Base-by-base conservation (phyloP, 176 grass and related monocot genomes). In the Juncus effusus region DNA sequence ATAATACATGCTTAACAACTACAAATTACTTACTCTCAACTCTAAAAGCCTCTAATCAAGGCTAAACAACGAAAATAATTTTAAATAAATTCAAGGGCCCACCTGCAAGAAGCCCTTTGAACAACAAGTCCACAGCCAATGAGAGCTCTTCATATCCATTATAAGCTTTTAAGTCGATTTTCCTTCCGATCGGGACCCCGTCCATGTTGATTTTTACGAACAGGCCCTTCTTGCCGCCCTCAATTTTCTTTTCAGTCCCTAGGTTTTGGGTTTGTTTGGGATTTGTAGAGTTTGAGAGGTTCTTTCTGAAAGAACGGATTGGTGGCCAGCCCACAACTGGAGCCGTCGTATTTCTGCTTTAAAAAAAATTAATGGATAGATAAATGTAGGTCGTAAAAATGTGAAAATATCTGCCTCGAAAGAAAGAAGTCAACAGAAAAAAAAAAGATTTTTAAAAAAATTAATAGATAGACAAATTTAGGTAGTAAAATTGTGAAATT, bases 261-360 rank as follows among this genome's bases (percentile, higher is more conserved):
- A 35, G 16, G 65, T 35, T 13, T 67, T 58, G 37, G 50, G 59
- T 3, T 10, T 62, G 65, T 51, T 72, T 76, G 13, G 42, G 28
- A 45, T 42, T 44, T 42, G 68, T 56, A 7, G 84, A 66, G 51
- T 28, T 63, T 28, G 78, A 83, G 59, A 90, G 63, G 72, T 96
- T 96, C 78, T 83, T 96, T 87, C 91, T 87, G 79, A 80, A 96
- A 4, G 84, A 62, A 13, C 87, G 73, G 60, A 96, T 63, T 0
- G 91, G 91, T 58, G 91, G 91, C 91, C 91, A 96, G 44, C 91
- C 91, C 35, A 96, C 53, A 54, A 95, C 83, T 14, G 83, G 82
- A 62, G 76, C 37, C 55, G 56, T 75, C 9, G 74, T 54, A 70
- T 70, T 82, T 75, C 81, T 88, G 79, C 44, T 64, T 36, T 9